Evolutionary conservation across 768 basidiomycete genomes (phyloP).

Genomic region (Myochromella boudieri): DNA sequence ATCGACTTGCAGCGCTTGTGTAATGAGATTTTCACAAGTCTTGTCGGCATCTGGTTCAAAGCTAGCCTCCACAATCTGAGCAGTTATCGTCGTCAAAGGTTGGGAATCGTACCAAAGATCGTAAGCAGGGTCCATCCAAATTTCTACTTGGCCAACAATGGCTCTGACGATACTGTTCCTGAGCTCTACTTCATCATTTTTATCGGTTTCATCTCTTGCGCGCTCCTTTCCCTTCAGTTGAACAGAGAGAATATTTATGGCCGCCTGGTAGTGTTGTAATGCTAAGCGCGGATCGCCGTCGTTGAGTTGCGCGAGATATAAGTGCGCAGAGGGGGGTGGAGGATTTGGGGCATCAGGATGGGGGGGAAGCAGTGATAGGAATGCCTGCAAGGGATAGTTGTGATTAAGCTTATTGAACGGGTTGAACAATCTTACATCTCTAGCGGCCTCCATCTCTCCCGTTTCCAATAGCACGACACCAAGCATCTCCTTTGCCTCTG

Average conservation of each 20-base stretch:
- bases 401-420: background rate
- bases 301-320: conserved; percentile 86
- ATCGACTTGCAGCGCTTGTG: conserved; percentile 70
- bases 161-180: conserved; percentile 74
- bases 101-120: conserved; percentile 71
- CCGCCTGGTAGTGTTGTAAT: conserved; percentile 76
- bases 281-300: conserved; percentile 76
- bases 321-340: conserved; percentile 77
- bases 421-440: conserved; percentile 45
- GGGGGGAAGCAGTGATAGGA: conserved; percentile 60
- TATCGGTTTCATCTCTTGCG: conserved; percentile 35
- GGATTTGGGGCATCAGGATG: conserved; percentile 55
- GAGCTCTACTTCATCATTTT: conserved; percentile 56
- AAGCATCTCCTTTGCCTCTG: conserved; percentile 75
- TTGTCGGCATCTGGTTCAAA: conserved; percentile 80
- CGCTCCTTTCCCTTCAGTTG: conserved; percentile 78
- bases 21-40: conserved; percentile 77
- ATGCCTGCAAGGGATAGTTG: conserved; percentile 45
- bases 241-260: conserved; percentile 63
- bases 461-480: conserved; percentile 78
- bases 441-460: conserved; percentile 74
- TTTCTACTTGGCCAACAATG: conserved; percentile 86
- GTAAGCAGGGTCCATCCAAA: conserved; percentile 92
- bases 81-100: background rate
- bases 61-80: conserved; percentile 35